Base-by-base conservation (phyloP, 192 early-diverging fungal species). In the Coemansia sp. region DNA sequence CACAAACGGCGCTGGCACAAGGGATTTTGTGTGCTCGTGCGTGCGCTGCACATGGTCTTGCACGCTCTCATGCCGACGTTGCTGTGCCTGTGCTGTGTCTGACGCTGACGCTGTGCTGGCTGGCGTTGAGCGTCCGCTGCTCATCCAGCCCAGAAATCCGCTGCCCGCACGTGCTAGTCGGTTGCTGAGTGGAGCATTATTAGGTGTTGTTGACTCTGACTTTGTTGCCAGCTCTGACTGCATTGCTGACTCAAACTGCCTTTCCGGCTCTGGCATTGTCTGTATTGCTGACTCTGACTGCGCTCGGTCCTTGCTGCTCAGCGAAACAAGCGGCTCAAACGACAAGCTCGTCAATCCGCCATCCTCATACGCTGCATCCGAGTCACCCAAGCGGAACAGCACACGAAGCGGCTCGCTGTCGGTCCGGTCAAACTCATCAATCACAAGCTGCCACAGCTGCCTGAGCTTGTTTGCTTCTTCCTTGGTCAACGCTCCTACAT, bases 381-480 rank as follows among this genome's bases (percentile, higher is more conserved):
- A 14, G 26, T 59, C 15, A 14, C 59, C 25, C 42, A 66, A 19
- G 25, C 59, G 57, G 46, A 55, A 66, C 12, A 60, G 55, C 0
- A 66, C 67, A 0, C 67, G 64, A 14, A 75, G 40, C 10, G 65
- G 68, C 21, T 59, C 56, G 38, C 28, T 15, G 40, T n/a, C 5
- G 22, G 54, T 49, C 0, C 53, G 17, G n/a, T 58, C 66, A 23
- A 83, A 66, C 23, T 70, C 66, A 15, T 28, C 48, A 9, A 82
- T 68, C 37, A 85, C 65, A 50, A 78, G 62, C 14, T 23, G 66
- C 83, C 85, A 85, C 3, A 87, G 71, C 58, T 81, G 71, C 34
- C 68, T 75, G 15, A 87, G 74, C 40, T 66, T 73, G n/a, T 50
- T 53, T 6, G 48, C 58, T 36, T 85, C 71, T 8, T 68, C 70